These are phyloP conservation scores for Suillus paluster DNA, from an alignment of 768 basidiomycete species.

Conservation along the genomic window DNA sequence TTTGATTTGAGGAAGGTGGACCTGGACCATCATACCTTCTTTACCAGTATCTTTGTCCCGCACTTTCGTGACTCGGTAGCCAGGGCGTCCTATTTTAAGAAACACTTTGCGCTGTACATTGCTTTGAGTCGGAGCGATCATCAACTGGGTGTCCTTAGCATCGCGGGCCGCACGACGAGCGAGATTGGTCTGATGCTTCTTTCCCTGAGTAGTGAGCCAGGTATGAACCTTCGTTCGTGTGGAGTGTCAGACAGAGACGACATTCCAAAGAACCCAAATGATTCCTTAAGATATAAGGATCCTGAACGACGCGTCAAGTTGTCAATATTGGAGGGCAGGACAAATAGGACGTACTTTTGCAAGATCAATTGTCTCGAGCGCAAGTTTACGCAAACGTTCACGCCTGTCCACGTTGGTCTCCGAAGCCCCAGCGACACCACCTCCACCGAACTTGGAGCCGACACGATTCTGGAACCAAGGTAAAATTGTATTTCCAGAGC, in stretches of 20 bases:
- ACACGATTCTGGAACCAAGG: conserved; percentile 77
- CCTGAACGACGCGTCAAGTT: conserved; percentile 48
- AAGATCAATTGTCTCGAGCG: conserved; percentile 95
- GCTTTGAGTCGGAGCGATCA: conserved; percentile 82
- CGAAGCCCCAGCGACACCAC: conserved; percentile 93
- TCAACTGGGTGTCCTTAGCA: conserved; percentile 90
- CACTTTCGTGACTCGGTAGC: conserved; percentile 96
- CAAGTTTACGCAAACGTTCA: conserved; percentile 93
- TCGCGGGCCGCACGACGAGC: conserved; percentile 97
- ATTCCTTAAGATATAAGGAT: conserved; percentile 98
- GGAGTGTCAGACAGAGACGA: conserved; percentile 93
- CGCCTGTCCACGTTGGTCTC: conserved; percentile 96
- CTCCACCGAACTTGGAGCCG: conserved; percentile 94
- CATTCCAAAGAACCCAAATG: conserved; percentile 98
- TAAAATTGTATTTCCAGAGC: conserved; percentile 6
- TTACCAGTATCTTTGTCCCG: conserved; percentile 88
- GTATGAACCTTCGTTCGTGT: conserved; percentile 99
- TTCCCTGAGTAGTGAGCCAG: conserved; percentile 99
- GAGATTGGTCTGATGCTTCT: conserved; percentile 98
- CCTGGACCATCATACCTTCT: conserved; percentile 97
- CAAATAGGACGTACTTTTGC: conserved; percentile 69
- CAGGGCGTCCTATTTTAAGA: conserved; percentile 95
- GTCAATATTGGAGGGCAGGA: background rate
- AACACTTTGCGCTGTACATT: conserved; percentile 91
- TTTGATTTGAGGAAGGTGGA: conserved; percentile 95